phyloP scores from a whole-genome alignment of 2,329 filamentous ascomycete genomes.

The Juglanconis juglandina region DNA sequence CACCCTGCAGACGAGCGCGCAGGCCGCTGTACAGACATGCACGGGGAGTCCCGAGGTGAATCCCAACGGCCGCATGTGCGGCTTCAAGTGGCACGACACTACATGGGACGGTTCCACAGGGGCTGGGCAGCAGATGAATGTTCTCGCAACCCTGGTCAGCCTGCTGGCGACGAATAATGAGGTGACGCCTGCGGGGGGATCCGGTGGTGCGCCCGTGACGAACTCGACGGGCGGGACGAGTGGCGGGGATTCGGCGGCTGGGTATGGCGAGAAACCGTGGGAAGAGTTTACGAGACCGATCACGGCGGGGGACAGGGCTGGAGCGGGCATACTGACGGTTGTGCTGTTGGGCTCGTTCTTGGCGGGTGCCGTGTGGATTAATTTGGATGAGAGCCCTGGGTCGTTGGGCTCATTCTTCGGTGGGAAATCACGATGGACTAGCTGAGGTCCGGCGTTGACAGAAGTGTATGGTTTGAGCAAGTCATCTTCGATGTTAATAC shows the following conservation, averaged over 20 bases:
- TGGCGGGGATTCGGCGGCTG: slow-evolving; percentile 38
- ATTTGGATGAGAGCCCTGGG: background rate
- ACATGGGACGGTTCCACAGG: slow-evolving; percentile 38
- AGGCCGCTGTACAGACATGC: slow-evolving; percentile 48
- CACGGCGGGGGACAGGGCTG: slow-evolving; percentile 43
- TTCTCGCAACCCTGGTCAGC: slow-evolving; percentile 39
- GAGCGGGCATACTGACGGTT: slow-evolving; percentile 45
- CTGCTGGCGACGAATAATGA: slow-evolving; percentile 28
- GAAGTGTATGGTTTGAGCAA: background rate
- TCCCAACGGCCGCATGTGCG: slow-evolving; percentile 42
- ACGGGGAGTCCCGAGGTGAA: slow-evolving; percentile 38
- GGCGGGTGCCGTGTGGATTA: slow-evolving; percentile 10
- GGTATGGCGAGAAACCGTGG: slow-evolving; percentile 24
- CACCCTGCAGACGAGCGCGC: slow-evolving; percentile 43
- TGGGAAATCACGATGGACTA: background rate
- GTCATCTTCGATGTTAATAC: too few species aligned
- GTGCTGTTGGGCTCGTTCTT: slow-evolving; percentile 7
- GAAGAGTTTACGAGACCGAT: slow-evolving; percentile 34
- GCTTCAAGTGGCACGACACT: slow-evolving; percentile 42
- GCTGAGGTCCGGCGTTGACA: background rate
- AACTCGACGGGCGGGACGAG: slow-evolving; percentile 49
- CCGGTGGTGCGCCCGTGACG: slow-evolving; percentile 35
- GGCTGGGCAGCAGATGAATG: slow-evolving; percentile 47
- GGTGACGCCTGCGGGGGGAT: background rate
- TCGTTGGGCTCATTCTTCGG: background rate